Conservation (phyloP, 495 filamentous ascomycete species). For the Neurospora intermedia region DNA sequence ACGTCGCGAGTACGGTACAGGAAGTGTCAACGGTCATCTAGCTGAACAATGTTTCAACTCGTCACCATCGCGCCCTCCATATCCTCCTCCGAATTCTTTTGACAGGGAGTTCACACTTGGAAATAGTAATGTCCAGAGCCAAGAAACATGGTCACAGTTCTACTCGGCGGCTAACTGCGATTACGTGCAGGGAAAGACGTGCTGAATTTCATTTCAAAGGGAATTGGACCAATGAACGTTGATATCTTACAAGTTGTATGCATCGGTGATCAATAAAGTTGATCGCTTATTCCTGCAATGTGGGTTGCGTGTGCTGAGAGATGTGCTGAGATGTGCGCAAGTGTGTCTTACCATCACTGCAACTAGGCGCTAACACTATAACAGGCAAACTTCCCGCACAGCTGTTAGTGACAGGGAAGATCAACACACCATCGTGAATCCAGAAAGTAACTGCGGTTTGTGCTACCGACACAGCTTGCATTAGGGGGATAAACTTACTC, state of each 20-base stretch:
- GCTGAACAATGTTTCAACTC: neutral
- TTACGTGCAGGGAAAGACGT: conserved; percentile 4
- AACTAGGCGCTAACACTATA: neutral
- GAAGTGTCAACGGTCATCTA: neutral
- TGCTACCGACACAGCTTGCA: neutral
- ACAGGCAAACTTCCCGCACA: too few relatives aligned
- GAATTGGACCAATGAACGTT: neutral
- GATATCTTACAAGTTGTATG: neutral
- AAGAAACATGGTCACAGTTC: neutral
- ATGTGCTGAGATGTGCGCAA: neutral
- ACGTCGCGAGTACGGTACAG: neutral
- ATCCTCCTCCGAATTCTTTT: neutral
- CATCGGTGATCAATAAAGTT: neutral
- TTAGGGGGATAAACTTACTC: neutral
- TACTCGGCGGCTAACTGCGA: conserved; percentile 9
- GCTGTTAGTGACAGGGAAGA: neutral
- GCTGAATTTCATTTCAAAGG: neutral
- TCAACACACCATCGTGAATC: neutral
- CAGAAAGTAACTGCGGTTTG: neutral
- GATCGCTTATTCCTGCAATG: neutral
- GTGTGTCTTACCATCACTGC: neutral
- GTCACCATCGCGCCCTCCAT: neutral
- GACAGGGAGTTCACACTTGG: neutral
- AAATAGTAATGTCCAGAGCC: neutral
- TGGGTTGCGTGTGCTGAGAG: neutral